Evolutionary conservation across 805 yeast genomes (phyloP).

Genomic region (Ogataea paradorogensis): DNA sequence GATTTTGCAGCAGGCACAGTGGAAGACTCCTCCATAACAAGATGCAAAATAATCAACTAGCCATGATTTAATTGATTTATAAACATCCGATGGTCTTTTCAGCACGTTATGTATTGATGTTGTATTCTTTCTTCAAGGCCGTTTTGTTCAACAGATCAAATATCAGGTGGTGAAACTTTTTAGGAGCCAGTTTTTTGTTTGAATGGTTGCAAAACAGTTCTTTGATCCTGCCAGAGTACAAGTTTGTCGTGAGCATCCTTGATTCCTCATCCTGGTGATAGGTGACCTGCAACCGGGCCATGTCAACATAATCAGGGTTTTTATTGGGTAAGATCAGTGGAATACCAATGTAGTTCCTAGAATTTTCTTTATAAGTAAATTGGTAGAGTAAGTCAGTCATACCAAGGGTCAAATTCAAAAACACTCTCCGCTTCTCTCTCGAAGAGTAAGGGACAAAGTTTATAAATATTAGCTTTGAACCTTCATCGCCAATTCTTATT

Average conservation of each 20-base stretch:
- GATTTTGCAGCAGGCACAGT: slow-evolving; percentile 89
- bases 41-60: slow-evolving; percentile 55
- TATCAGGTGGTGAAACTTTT: slow-evolving; percentile 29
- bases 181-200: slow-evolving; percentile 23
- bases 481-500: slow-evolving; percentile 23
- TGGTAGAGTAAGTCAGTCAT: slow-evolving; percentile 22
- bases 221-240: not conserved
- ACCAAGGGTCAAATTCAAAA: slow-evolving; percentile 20
- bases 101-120: slow-evolving; percentile 5
- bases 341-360: slow-evolving; percentile 7
- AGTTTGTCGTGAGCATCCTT: slow-evolving; percentile 10
- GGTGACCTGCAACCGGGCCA: slow-evolving; percentile 27
- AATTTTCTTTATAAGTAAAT: slow-evolving; percentile 20
- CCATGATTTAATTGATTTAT: too few relatives aligned
- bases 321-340: slow-evolving; percentile 9
- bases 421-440: slow-evolving; percentile 23
- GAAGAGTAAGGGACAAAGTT: slow-evolving; percentile 27
- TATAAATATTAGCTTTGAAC: slow-evolving; percentile 31
- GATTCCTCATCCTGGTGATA: slow-evolving; percentile 25
- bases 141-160: slow-evolving; percentile 31
- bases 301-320: slow-evolving; percentile 20
- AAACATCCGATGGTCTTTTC: not conserved
- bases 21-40: slow-evolving; percentile 60
- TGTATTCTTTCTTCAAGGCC: slow-evolving; percentile 17
- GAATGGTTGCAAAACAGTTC: slow-evolving; percentile 2